Evolutionary conservation across 139 green algal species (phyloP), one percentile per base, ranked within the genome.

Genomic region (Chlamydomonas incerta): DNA sequence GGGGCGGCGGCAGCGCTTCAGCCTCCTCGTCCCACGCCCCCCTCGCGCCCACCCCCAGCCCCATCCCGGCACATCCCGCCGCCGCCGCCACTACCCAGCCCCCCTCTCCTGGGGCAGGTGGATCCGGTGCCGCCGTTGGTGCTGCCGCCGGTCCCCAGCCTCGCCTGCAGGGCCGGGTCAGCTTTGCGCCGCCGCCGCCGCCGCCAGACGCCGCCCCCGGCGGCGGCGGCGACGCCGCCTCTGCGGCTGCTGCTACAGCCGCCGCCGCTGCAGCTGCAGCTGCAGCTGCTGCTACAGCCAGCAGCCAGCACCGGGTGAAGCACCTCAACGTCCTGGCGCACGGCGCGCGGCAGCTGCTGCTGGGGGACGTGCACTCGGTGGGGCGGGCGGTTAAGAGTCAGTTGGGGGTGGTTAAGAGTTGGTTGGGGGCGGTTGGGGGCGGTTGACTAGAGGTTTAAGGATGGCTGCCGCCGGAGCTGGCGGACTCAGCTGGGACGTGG

Each of bases 251-350:
- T 50, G 41, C 41, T 50, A 50, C 41, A 23, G 47, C 72, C 20
- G 21, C 74, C 58, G n/a, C 74, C 17, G 17, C 37, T 11, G 58
- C 57, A 23, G 41, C 41, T 50, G 8, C 41, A 23, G 47, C 72
- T 6, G 21, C 74, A 35, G n/a, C 74, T 17, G 17, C 37, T 11
- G 58, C 57, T 26, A 3, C 46, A 35, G 47, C 50, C 6, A 4
- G 21, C 28, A 21, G 20, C 35, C 57, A 57, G 23, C 17, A 26
- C 55, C n/a, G 94, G 24, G 87, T 95, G 41, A 97, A 96, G 81
- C 93, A 96, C 77, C 81, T 97, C 23, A 95, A 96, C 73, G 93
- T 98, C 29, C 83, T 98, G 23, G 83, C 95, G 41, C 91, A 94
- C 67, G 95, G 94, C 92, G 69, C 87, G 37, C 47, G 80, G 35